phyloP scores from a whole-genome alignment of 2,329 filamentous ascomycete genomes.

The Escovopsis sp. region DNA sequence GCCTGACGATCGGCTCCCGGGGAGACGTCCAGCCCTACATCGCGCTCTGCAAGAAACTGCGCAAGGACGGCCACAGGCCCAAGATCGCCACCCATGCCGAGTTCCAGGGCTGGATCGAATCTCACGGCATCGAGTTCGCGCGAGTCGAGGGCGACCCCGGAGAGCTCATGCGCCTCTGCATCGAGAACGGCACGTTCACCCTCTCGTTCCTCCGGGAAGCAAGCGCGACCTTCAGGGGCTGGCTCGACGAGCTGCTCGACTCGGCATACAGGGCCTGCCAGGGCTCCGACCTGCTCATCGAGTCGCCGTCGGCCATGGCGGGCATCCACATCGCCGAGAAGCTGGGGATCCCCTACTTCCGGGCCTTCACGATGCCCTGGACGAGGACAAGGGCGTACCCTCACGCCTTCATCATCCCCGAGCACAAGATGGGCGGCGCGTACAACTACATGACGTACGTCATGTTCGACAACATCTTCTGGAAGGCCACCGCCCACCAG shows the following conservation, averaged over 20 bases:
- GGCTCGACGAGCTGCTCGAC: constrained; percentile 76
- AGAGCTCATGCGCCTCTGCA: constrained; percentile 89
- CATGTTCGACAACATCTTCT: constrained; percentile 94
- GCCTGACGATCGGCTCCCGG: constrained; percentile 86
- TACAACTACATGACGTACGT: constrained; percentile 95
- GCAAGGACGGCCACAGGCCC: constrained; percentile 74
- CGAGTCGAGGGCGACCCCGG: constrained; percentile 81
- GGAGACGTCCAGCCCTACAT: constrained; percentile 98
- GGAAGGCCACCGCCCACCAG: constrained; percentile 82
- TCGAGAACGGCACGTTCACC: constrained; percentile 95
- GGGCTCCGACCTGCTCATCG: constrained; percentile 78
- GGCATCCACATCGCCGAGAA: constrained; percentile 96
- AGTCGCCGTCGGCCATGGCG: constrained; percentile 92
- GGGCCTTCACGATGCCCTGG: constrained; percentile 98
- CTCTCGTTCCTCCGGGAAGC: constrained; percentile 81
- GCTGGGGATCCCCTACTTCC: constrained; percentile 84
- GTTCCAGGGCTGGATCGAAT: constrained; percentile 77
- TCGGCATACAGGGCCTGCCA: constrained; percentile 77
- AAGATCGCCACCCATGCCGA: constrained; percentile 86
- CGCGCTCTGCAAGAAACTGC: constrained; percentile 77
- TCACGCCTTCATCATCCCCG: constrained; percentile 86
- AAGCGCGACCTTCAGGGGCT: constrained; percentile 76
- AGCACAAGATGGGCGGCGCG: constrained; percentile 84
- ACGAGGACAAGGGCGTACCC: constrained; percentile 90
- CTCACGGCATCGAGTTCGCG: constrained; percentile 88